Base-by-base conservation (phyloP, 2,329 filamentous ascomycete species). In the Trichophyton mentagrophytes region DNA sequence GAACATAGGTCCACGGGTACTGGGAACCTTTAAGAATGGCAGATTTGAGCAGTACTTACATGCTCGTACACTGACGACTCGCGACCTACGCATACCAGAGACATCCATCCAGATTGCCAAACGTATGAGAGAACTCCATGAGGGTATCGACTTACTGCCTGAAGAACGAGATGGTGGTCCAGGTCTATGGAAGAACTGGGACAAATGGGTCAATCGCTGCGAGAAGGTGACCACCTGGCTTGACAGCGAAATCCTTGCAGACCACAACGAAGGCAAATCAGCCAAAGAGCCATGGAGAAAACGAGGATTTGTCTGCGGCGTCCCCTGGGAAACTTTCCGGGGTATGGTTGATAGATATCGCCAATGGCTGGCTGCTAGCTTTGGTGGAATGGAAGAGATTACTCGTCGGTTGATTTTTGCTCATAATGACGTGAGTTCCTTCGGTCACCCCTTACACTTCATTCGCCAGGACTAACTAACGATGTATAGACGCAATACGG, bases 41-140 rank as follows among this genome's bases (percentile, higher is more conserved):
- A 88, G 93, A 3, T 99, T 99, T 66, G 93, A 99, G 74, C 87
- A 99, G 72, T 97, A 86, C 70, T 88, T 96, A 71, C 84, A 96
- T 69, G 90, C 93, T 0, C 83, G 84, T 42, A 86, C 93, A 0
- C 80, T 99, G 47, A 92, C 86, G 0, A 80, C 87, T 0, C 78
- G 82, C 27, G 88, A 95, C 65, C 75, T 99, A 53, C 86, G 89
- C 42, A 83, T 89, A 36, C 83, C 89, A 0, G 88, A 90, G 57
- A 96, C 89, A 0, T 95, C 88, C 38, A 88, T 83, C 69, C 89
- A 96, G 70, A 99, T 99, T 69, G 92, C 93, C 11, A 97, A 97
- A 78, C 88, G 93, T 58, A 96, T 99, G 90, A 83, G 91, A 64
- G 93, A 99, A 73, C 80, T 99, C 40, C 93, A 99, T 68, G 89